A percentile compares a stretch with the other conserved stretches of the same genome.
Conservation (phyloP, 768 basidiomycete species). For the Melanogaster broomeanus region DNA sequence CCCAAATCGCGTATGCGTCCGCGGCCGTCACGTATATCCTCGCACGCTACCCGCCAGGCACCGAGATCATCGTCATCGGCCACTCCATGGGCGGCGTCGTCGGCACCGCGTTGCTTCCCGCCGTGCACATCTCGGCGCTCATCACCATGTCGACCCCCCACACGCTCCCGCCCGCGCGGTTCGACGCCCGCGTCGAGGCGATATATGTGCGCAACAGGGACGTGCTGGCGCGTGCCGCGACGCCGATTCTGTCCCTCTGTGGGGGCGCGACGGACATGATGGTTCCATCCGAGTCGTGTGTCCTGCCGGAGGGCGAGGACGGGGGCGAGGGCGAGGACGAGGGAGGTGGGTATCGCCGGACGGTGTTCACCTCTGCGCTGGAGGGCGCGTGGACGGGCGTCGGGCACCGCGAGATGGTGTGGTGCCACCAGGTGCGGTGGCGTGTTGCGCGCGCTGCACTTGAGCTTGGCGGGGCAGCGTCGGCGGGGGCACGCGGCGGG, state of each 20-base stretch:
- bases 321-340: too few species aligned
- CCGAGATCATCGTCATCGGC: slow-evolving; percentile 76
- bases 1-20: slow-evolving; percentile 76
- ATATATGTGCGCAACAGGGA: slow-evolving; percentile 57
- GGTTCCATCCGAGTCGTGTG: slow-evolving; percentile 89
- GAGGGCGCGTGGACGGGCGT: slow-evolving; percentile 96
- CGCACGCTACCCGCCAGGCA: slow-evolving; percentile 65
- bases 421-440: slow-evolving; percentile 98
- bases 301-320: slow-evolving; percentile 47
- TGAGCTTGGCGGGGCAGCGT: slow-evolving; percentile 50
- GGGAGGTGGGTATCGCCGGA: slow-evolving; percentile 45
- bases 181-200: slow-evolving; percentile 78
- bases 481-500: slow-evolving; percentile 29
- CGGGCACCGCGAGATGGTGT: slow-evolving; percentile 95
- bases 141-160: slow-evolving; percentile 98
- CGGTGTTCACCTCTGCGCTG: slow-evolving; percentile 82
- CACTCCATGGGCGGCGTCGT: slow-evolving; percentile 99
- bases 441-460: slow-evolving; percentile 78
- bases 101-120: slow-evolving; percentile 75
- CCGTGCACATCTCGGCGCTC: slow-evolving; percentile 66
- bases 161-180: slow-evolving; percentile 81
- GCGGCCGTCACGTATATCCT: slow-evolving; percentile 77
- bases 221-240: slow-evolving; percentile 45
- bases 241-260: slow-evolving; percentile 80
- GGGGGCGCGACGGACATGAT: slow-evolving; percentile 92